Conservation (phyloP, 2,329 filamentous ascomycete species). For the Xylaria digitata region DNA sequence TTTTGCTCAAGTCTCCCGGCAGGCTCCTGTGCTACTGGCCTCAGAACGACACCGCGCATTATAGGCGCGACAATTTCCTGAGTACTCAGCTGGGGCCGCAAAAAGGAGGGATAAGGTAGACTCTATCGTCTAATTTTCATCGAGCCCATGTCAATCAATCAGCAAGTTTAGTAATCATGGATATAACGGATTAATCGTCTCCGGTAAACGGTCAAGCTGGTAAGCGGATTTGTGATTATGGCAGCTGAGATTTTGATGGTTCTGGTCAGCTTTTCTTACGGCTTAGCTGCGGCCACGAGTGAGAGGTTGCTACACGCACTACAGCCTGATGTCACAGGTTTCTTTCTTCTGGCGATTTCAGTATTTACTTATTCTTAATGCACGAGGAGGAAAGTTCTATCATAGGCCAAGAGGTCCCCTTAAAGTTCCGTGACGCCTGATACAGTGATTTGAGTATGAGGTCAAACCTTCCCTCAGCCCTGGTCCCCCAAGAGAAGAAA, state of each 20-base stretch:
- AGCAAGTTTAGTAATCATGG: slow-evolving; percentile 25
- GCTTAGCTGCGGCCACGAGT: slow-evolving; percentile 3
- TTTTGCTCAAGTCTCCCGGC: slow-evolving; percentile 7
- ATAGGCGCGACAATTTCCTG: slow-evolving; percentile 33
- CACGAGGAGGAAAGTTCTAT: no score
- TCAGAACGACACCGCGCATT: slow-evolving; percentile 35
- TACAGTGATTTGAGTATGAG: neutral
- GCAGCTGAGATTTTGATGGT: slow-evolving; percentile 23
- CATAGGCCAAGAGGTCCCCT: no score
- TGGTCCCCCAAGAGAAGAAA: neutral
- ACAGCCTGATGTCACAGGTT: neutral
- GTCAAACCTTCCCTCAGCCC: slow-evolving; percentile 3
- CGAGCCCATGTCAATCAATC: slow-evolving; percentile 37
- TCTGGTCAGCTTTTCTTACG: slow-evolving; percentile 6
- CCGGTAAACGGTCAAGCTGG: slow-evolving; percentile 35
- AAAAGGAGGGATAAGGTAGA: slow-evolving; percentile 36
- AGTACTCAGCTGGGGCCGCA: slow-evolving; percentile 33
- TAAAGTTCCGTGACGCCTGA: neutral
- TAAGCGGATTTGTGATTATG: slow-evolving; percentile 31
- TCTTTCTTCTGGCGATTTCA: no score
- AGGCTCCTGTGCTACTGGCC: slow-evolving; percentile 32
- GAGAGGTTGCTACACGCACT: slow-evolving; percentile 14
- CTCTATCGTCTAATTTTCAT: slow-evolving; percentile 28
- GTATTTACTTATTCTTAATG: no score
- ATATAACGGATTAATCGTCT: slow-evolving; percentile 31